These are phyloP conservation scores for Astragalus membranaceus DNA, from an alignment of 306 rosid genomes.

Conservation along the genomic window DNA sequence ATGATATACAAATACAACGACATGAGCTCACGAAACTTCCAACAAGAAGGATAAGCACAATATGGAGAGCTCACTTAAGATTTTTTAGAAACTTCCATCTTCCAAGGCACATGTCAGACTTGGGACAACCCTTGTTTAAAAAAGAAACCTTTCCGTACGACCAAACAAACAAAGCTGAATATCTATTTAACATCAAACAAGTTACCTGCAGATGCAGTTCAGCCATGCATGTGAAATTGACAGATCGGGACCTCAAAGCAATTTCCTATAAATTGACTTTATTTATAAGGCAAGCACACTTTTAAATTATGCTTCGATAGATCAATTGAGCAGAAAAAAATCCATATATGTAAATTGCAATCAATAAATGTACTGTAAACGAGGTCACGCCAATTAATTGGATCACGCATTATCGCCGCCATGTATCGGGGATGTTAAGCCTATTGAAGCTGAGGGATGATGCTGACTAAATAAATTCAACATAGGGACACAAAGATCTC, in stretches of 20 bases:
- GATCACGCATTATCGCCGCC: not conserved
- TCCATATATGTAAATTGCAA: not conserved
- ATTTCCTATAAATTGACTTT: not conserved
- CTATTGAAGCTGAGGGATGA: not conserved
- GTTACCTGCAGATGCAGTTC: not conserved
- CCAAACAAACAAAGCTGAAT: not conserved
- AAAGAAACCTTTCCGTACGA: not conserved
- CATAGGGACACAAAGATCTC: not conserved
- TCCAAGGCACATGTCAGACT: not conserved
- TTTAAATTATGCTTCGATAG: not conserved
- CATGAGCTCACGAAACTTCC: not conserved
- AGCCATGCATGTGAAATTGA: not conserved
- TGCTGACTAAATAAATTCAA: not conserved
- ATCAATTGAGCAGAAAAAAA: too few species aligned
- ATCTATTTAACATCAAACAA: not conserved
- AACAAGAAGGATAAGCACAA: not conserved
- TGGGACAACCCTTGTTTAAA: not conserved
- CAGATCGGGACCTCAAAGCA: not conserved
- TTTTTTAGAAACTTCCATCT: not conserved
- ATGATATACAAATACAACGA: not conserved
- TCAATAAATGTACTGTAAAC: not conserved
- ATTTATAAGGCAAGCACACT: not conserved
- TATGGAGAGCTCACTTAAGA: not conserved
- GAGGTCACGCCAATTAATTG: not conserved
- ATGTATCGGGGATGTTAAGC: not conserved